Evolutionary conservation across 306 rosid species (phyloP).

Genomic region (Gastrolobium bilobum): DNA sequence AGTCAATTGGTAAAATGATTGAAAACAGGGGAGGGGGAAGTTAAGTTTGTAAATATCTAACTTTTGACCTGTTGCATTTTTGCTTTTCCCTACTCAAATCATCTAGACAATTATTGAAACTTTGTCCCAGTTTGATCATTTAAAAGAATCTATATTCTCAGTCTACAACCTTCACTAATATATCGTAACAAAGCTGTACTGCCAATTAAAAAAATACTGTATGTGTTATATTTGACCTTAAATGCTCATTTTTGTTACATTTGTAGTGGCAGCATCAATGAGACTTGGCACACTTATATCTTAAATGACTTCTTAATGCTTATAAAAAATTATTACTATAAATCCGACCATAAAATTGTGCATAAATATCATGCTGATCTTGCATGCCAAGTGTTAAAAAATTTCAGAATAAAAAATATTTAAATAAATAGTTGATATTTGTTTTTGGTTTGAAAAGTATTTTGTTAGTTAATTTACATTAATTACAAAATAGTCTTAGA

Average conservation of each 20-base stretch:
- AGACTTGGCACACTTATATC: neutral
- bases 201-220: neutral
- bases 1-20: constrained; percentile 1
- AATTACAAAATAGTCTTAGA: neutral
- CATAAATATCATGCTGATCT: neutral
- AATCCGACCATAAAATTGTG: neutral
- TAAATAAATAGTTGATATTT: too few relatives aligned
- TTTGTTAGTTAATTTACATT: neutral
- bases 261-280: neutral
- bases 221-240: neutral
- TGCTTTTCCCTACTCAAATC: neutral
- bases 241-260: neutral
- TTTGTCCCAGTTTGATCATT: neutral
- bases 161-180: neutral
- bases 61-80: neutral
- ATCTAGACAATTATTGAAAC: neutral
- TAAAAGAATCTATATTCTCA: neutral
- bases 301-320: neutral
- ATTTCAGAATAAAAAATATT: neutral
- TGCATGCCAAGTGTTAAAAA: constrained; percentile 3
- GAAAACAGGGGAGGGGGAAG: neutral
- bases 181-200: neutral
- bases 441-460: neutral
- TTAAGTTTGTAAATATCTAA: constrained; percentile 10
- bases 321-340: neutral